Percentiles rank a stretch among this genome's conserved stretches.
These are phyloP conservation scores for Nannochloropsis oceanica DNA, from an alignment of 108 stramenopile genomes.

Conservation along the genomic window DNA sequence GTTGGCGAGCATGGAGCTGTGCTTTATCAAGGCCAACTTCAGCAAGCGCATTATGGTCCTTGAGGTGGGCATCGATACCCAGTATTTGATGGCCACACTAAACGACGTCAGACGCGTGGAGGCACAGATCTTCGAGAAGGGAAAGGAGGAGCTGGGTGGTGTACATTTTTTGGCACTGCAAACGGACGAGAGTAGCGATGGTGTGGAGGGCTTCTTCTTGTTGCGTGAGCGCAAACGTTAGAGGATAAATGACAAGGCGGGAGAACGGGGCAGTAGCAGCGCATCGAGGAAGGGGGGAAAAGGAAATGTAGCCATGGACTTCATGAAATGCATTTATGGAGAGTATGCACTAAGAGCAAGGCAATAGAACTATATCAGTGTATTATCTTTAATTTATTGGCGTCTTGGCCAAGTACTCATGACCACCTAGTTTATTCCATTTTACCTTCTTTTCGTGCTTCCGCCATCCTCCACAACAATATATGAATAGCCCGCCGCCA, in stretches of 20 bases:
- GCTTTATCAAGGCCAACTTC: slow-evolving; percentile 61
- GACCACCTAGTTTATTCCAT: not conserved
- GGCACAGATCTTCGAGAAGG: slow-evolving; percentile 73
- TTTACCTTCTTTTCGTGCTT: not conserved
- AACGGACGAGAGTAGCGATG: slow-evolving; percentile 58
- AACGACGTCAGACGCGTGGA: slow-evolving; percentile 65
- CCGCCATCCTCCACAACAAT: not conserved
- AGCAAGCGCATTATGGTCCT: slow-evolving; percentile 65
- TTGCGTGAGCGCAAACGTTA: slow-evolving; percentile 20
- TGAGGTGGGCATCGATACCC: slow-evolving; percentile 84
- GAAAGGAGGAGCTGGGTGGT: slow-evolving; percentile 65
- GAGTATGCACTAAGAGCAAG: not conserved
- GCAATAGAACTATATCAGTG: not conserved
- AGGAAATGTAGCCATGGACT: too few relatives aligned
- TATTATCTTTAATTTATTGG: too few relatives aligned
- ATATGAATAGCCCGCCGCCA: not conserved
- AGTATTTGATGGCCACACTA: slow-evolving; percentile 70
- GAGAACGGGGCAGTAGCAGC: too few relatives aligned
- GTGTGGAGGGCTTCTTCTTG: slow-evolving; percentile 88
- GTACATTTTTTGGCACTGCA: slow-evolving; percentile 85
- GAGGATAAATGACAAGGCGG: too few relatives aligned
- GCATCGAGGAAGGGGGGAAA: too few relatives aligned
- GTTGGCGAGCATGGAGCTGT: slow-evolving; percentile 80
- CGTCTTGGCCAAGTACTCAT: not conserved
- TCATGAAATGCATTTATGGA: not conserved